Base-by-base conservation (phyloP, 2,329 filamentous ascomycete species). In the Sclerotinia borealis region DNA sequence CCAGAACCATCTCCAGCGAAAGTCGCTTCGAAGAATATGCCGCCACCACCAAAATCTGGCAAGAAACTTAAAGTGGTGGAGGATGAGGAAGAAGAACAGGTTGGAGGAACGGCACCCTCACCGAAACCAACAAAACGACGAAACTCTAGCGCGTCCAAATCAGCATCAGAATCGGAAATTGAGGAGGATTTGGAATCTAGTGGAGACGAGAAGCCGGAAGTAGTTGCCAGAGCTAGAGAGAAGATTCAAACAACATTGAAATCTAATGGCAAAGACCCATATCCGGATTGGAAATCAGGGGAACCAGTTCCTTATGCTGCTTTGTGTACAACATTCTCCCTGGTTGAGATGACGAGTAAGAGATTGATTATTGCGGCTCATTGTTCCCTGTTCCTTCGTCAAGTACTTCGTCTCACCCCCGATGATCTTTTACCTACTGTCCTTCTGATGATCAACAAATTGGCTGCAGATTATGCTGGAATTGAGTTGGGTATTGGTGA, bases 401-500 rank as follows among this genome's bases (percentile, higher is more conserved):
- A 99, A 77, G 93, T 99, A n/a, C 82, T 98, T 69, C 86, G 93
- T 22, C 80, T 99, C 41, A 97, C 92, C 0, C 95, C 95, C 0
- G 82, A 87, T 19, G 95, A 99, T 74, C 82, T 99, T 25, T 82
- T 97, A 2, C 87, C 93, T 0, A 96, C 92, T 0, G 88, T 98
- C 29, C 82, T 96, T 67, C 85, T 99, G 36, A 98, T 99, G 95
- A 91, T 96, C 76, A 97, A 97, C 78, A 98, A 98, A 76, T 85
- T 99, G 31, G 95, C 95, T 2, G 93, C 95, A 3, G 95, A 99
- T 73, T 99, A 97, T 75, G 89, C 93, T 49, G 95, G 95, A 25
- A 93, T 99, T 67, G 95, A 99, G 77, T 83, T 99, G 36, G 95
- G 95, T n/a, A 99, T 99, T 70, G 95, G 95, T 63, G 95, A 99